Evolutionary conservation across 2,329 filamentous ascomycete species (phyloP), one percentile per base, ranked within the genome.

Genomic region (Trichoderma atrobrunneum): DNA sequence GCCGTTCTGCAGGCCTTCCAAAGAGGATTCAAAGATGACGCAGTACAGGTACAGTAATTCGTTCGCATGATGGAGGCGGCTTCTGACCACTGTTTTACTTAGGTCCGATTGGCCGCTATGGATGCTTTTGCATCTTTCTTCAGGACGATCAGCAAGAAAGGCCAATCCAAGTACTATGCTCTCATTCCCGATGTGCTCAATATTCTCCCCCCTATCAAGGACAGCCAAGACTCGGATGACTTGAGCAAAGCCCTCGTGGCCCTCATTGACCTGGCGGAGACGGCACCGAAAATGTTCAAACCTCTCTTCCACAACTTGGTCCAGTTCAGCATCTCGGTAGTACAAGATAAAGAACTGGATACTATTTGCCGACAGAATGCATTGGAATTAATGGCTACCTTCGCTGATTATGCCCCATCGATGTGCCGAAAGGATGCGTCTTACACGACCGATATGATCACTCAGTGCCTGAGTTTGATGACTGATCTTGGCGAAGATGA

Each of bases 201-300:
- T 81, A 95, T 98, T 72, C 87, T 99, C 4, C 94, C 95, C 8
- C 96, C 96, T 1, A 91, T 99, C 81, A 98, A 98, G 83, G 94
- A 98, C 76, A 90, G 92, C 3, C 90, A 92, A 75, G 94, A 99
- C 79, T 96, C 94, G 14, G 95, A 98, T 16, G 91, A 97, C 75
- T 89, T 99, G 18, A 95, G 93, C 76, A 94, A 94, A 79, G 95
- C 95, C 26, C 90, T 99, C 56, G 86, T 98, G 71, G 92, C 95
- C 28, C 87, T 99, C 62, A 98, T 99, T 78, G 96, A 98, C 75
- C 87, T 99, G 70, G 96, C 96, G 51, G 96, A 98, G 82, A 89
- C 92, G n/a, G 92, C 93, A 26, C 94, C 95, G 26, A 97, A 96
- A 84, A 98, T 98, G 95, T 99, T 99, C 85, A 97, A 96, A 84